A percentile compares a stretch with the other conserved stretches of the same genome.
These are phyloP conservation scores for Exophiala dermatitidis DNA, from an alignment of 2,329 filamentous ascomycete species.

Conservation along the genomic window DNA sequence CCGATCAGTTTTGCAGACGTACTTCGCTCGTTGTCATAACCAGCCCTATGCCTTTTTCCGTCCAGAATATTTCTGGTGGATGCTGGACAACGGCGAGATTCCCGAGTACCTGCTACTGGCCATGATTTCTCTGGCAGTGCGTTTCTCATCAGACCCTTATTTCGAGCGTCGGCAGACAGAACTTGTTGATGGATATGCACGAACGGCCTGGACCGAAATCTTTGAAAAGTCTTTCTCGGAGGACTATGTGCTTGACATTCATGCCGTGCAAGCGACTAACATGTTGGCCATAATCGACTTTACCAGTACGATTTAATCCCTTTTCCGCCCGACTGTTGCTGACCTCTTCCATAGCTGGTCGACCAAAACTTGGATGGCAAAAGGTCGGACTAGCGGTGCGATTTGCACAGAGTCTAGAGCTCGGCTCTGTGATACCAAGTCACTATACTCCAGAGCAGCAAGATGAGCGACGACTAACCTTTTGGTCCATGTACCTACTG, in stretches of 20 bases:
- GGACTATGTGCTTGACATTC: conserved; percentile 30
- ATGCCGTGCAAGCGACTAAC: conserved; percentile 35
- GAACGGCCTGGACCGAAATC: conserved; percentile 33
- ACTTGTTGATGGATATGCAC: conserved; percentile 29
- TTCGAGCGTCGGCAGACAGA: conserved; percentile 25
- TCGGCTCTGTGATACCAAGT: conserved; percentile 26
- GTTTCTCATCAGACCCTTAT: conserved; percentile 30
- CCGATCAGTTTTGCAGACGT: conserved; percentile 29
- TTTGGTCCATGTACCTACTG: conserved; percentile 32
- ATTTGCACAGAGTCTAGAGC: conserved; percentile 49
- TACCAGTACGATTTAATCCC: conserved; percentile 29
- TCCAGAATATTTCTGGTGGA: conserved; percentile 30
- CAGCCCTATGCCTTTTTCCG: conserved; percentile 37
- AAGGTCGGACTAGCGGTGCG: conserved; percentile 44
- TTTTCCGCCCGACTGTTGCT: neutral
- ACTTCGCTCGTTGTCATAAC: conserved; percentile 34
- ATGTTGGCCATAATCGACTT: conserved; percentile 36
- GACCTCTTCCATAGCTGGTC: conserved; percentile 26
- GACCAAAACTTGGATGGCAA: conserved; percentile 33
- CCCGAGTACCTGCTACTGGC: conserved; percentile 33
- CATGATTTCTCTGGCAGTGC: conserved; percentile 31
- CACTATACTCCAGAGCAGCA: conserved; percentile 25
- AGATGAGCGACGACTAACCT: conserved; percentile 29
- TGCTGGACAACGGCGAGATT: conserved; percentile 25
- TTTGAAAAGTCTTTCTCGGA: conserved; percentile 32